Conservation (phyloP, 176 grass and related monocot genomes). For the Tuctoria greenei region DNA sequence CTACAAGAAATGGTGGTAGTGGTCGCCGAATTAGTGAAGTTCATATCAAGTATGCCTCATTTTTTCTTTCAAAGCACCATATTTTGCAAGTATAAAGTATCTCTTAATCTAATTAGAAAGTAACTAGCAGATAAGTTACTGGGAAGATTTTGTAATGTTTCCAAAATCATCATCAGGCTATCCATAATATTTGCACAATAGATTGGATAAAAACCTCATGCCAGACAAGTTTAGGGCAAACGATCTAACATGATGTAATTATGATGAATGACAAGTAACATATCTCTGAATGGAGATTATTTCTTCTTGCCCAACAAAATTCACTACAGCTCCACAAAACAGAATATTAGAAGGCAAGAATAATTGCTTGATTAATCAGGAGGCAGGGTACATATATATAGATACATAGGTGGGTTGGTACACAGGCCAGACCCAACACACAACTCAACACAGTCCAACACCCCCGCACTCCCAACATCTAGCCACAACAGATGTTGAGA, state of each 20-base stretch:
- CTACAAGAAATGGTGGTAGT: neutral
- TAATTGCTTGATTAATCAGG: too few species aligned
- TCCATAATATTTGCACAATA: constrained; percentile 15
- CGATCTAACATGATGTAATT: constrained; percentile 19
- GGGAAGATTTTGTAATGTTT: neutral
- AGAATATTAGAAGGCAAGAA: too few species aligned
- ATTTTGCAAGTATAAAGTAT: neutral
- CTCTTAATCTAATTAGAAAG: constrained; percentile 8
- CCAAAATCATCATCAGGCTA: neutral
- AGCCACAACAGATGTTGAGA: too few species aligned
- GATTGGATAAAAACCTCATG: too few species aligned
- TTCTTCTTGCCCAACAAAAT: neutral
- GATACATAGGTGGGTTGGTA: too few species aligned
- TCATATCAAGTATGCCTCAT: neutral
- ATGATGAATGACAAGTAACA: neutral
- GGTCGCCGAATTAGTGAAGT: neutral
- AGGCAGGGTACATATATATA: too few species aligned
- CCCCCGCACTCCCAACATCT: too few species aligned
- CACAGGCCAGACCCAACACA: too few species aligned
- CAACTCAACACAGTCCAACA: too few species aligned
- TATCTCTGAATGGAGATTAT: neutral
- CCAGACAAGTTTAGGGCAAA: neutral
- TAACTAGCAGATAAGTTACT: constrained; percentile 9
- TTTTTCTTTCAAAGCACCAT: constrained; percentile 10
- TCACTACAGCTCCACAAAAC: neutral